Base-by-base conservation (phyloP, 331 rosid genomes). In the Telfairia occidentalis region DNA sequence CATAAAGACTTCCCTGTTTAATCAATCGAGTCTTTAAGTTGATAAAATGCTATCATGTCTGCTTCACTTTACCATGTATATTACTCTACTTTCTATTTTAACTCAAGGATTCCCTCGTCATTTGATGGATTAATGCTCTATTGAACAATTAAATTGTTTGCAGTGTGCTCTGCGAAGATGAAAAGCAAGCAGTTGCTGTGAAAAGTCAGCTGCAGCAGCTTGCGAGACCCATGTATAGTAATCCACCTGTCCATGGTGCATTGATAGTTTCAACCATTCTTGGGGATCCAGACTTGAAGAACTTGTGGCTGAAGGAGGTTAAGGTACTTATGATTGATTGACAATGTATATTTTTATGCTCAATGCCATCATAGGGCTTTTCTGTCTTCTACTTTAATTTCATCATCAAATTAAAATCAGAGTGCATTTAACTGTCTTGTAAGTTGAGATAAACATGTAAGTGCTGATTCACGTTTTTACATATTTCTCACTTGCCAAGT, bases 211-310 rank as follows among this genome's bases (percentile, higher is more conserved):
- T 94, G 85, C 98, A 91, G 90, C 84, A 77, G 80, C 89, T 94
- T 84, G 89, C 91, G 69, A 85, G 98, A 85, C 97, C 98, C 73
- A 94, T 91, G 98, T 94, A 94, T 60, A 94, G 98, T 77, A 94
- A 91, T 58, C 98, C 98, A 23, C 96, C 98, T 76, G 76, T 94
- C 77, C 98, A 94, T 66, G 98, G 97, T 76, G 91, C 98, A 0
- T 85, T 88, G 30, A 7, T 91, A 15, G 98, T 89, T 81, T 87
- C 96, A 71, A 94, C 85, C 5, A 84, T 94, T 76, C 98, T 94
- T 46, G 87, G 89, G 78, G 96, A 94, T 87, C 88, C 88, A 2
- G 89, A 86, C 45, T 87, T 91, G 83, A 94, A 88, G 63, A 79
- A 76, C 48, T 80, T 88, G 69, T 94, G 98, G 97, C 96, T 94